Conservation (phyloP, 805 yeast species). For the Saturnispora gosingensis region DNA sequence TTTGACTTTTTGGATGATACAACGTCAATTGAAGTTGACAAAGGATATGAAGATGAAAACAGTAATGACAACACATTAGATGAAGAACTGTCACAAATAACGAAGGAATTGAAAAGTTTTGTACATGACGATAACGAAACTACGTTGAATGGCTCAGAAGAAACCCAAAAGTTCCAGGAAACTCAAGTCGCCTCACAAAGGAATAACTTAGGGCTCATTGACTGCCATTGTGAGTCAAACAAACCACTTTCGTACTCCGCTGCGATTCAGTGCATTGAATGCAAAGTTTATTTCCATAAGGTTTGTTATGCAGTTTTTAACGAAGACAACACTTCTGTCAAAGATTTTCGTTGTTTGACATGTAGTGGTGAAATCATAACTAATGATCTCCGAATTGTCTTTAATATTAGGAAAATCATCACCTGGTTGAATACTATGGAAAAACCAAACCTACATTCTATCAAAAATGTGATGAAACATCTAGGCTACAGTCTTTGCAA, state of each 20-base stretch:
- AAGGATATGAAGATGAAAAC: background rate
- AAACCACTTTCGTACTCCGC: conserved; percentile 9
- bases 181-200: background rate
- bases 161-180: conserved; percentile 9
- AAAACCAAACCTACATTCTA: conserved; percentile 3
- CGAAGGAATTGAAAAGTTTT: conserved; percentile 16
- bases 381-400: conserved; percentile 13
- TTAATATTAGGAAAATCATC: conserved; percentile 18
- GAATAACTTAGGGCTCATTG: background rate
- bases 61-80: background rate
- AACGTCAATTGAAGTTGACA: conserved; percentile 1
- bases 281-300: conserved; percentile 14
- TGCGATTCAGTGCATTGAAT: conserved; percentile 14
- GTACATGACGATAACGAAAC: conserved; percentile 3
- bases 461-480: background rate
- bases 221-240: conserved; percentile 18
- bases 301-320: conserved; percentile 15
- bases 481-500: conserved; percentile 6
- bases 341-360: conserved; percentile 13
- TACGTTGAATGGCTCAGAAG: conserved; percentile 1
- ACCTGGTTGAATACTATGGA: conserved; percentile 5
- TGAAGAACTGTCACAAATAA: conserved; percentile 17
- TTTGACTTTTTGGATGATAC: conserved; percentile 12
- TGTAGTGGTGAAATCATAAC: conserved; percentile 9
- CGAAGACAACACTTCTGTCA: background rate